Conservation (phyloP, 148 eudicot species). For the Chenopodium berlandieri region DNA sequence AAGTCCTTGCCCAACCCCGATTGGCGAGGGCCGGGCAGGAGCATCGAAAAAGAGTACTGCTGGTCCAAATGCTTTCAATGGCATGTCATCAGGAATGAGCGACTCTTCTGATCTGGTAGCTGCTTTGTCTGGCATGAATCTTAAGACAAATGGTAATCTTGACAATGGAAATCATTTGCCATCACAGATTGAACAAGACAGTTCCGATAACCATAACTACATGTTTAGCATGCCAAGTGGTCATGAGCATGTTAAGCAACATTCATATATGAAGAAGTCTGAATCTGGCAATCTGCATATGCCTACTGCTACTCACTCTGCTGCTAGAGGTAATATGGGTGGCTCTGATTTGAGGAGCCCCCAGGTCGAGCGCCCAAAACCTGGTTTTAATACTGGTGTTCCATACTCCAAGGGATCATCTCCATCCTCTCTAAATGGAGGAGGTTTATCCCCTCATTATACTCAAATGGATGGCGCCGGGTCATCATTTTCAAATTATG, state of each 20-base stretch:
- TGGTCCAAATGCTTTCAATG: constrained; percentile 59
- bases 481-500: constrained; percentile 57
- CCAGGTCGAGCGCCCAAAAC: constrained; percentile 46
- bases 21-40: constrained; percentile 71
- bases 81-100: constrained; percentile 43
- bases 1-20: constrained; percentile 91
- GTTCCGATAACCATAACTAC: constrained; percentile 50
- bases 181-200: constrained; percentile 45
- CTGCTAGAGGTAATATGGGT: constrained; percentile 37
- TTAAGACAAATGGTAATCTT: constrained; percentile 52
- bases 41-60: constrained; percentile 54
- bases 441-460: constrained; percentile 51
- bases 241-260: constrained; percentile 52
- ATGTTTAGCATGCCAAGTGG: constrained; percentile 48
- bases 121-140: constrained; percentile 81
- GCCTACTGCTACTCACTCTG: constrained; percentile 41
- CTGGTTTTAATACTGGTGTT: constrained; percentile 44
- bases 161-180: constrained; percentile 47
- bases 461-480: constrained; percentile 54
- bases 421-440: constrained; percentile 43
- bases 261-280: constrained; percentile 44
- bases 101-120: constrained; percentile 58
- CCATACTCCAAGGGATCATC: constrained; percentile 55
- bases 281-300: constrained; percentile 47
- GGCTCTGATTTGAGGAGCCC: constrained; percentile 44